Conservation (phyloP, 1,139 yeast genomes). For the Protomyces arabidopsidicola region DNA sequence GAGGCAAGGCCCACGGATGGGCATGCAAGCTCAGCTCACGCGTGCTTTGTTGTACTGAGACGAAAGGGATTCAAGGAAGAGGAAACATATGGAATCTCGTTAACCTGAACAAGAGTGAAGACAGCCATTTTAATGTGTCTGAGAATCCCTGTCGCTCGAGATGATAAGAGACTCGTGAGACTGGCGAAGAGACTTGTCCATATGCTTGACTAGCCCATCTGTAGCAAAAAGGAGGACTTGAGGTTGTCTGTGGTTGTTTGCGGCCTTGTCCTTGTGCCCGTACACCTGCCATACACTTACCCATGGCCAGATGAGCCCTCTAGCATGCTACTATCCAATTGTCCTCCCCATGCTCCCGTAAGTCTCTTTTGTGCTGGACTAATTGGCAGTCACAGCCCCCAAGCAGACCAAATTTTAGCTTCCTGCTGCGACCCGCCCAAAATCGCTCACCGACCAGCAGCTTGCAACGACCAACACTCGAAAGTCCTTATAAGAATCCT, state of each 20-base stretch:
- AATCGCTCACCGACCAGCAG: not conserved
- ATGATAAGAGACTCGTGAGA: not conserved
- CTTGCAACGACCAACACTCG: not conserved
- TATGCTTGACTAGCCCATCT: not conserved
- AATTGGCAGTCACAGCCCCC: not conserved
- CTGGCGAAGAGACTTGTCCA: not conserved
- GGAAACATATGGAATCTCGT: slow-evolving; percentile 26
- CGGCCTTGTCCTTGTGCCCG: no score
- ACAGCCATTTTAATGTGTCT: slow-evolving; percentile 19
- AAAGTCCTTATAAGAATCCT: slow-evolving; percentile 27
- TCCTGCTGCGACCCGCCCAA: not conserved
- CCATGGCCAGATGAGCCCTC: no score
- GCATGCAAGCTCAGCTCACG: no score
- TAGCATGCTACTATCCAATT: no score
- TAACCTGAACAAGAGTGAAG: slow-evolving; percentile 24
- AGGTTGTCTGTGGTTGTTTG: no score
- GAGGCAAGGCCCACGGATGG: no score
- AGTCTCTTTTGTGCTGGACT: not conserved
- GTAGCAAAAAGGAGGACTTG: not conserved
- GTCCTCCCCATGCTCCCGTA: not conserved
- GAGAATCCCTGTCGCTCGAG: not conserved
- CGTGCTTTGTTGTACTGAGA: no score
- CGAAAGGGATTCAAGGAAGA: slow-evolving; percentile 7
- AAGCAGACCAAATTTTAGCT: not conserved
- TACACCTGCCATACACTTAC: no score